phyloP scores from a whole-genome alignment of 1,139 yeast genomes.

The Zygosaccharomyces sapae region DNA sequence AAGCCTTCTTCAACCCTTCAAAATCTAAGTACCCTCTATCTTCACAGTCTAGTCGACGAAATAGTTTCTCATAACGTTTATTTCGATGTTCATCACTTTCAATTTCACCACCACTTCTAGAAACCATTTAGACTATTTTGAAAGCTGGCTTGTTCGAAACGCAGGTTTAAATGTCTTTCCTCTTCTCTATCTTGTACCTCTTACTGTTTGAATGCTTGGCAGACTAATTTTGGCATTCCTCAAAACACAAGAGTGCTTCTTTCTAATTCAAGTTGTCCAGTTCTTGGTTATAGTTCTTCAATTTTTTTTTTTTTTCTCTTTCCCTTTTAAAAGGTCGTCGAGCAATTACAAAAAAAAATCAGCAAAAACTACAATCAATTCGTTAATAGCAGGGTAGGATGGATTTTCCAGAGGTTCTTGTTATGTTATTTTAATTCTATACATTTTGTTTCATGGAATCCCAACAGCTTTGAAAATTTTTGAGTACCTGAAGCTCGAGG shows the following conservation, averaged over 20 bases:
- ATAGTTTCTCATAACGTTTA: slow-evolving; percentile 27
- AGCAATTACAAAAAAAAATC: neutral
- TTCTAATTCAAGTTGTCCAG: neutral
- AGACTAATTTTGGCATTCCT: neutral
- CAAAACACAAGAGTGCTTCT: neutral
- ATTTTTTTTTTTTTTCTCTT: neutral
- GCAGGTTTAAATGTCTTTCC: neutral
- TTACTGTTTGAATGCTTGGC: neutral
- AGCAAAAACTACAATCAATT: neutral
- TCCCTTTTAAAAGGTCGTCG: neutral
- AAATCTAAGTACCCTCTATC: slow-evolving; percentile 55
- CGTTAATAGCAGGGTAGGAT: neutral
- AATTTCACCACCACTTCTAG: slow-evolving; percentile 6
- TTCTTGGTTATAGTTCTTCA: neutral
- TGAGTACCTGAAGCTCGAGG: neutral
- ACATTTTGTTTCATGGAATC: neutral
- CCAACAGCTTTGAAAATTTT: neutral
- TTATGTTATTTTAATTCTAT: neutral
- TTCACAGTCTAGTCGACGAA: slow-evolving; percentile 50
- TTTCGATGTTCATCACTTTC: slow-evolving; percentile 23
- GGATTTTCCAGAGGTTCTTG: neutral
- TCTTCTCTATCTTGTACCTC: too few species aligned
- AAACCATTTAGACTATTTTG: slow-evolving; percentile 7
- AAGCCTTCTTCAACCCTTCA: slow-evolving; percentile 52
- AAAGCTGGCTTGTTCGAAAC: neutral